Evolutionary conservation across 257 asterid genomes (phyloP).

Genomic region (Euphrasia confusa): DNA sequence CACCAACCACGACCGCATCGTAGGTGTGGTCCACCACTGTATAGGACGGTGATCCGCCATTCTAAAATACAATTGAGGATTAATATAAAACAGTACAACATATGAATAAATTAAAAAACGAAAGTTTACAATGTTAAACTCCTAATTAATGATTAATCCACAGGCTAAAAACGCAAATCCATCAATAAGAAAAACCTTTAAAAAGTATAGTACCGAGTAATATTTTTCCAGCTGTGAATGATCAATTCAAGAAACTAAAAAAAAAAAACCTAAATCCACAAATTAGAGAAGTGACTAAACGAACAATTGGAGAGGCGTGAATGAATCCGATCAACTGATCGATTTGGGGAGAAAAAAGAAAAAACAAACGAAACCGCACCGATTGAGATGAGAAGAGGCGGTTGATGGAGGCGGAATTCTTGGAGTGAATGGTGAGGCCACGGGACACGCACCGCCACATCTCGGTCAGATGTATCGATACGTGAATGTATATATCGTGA

Average conservation of each 20-base stretch:
- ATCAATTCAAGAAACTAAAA: no score
- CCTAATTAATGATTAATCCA: slow-evolving; percentile 3
- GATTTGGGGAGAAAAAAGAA: background rate
- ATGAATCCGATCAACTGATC: background rate
- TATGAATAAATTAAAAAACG: background rate
- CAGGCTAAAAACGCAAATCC: slow-evolving; percentile 18
- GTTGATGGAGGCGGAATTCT: slow-evolving; percentile 49
- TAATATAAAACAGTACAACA: background rate
- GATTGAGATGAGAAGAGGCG: slow-evolving; percentile 62
- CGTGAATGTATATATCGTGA: slow-evolving; percentile 15
- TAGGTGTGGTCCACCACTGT: slow-evolving; percentile 97
- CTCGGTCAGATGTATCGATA: slow-evolving; percentile 13
- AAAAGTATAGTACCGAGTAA: no score
- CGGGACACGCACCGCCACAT: slow-evolving; percentile 98
- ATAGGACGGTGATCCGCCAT: slow-evolving; percentile 61
- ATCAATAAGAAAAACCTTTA: background rate
- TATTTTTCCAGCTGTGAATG: no score
- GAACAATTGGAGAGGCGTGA: no score
- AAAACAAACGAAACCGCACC: slow-evolving; percentile 31
- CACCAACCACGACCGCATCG: slow-evolving; percentile 98
- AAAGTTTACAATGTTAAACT: background rate
- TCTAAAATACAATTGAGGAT: slow-evolving; percentile 32
- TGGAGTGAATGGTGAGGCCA: slow-evolving; percentile 58
- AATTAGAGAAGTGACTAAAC: no score
- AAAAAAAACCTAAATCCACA: no score